Percentiles rank a stretch among this genome's conserved stretches.
phyloP scores from a whole-genome alignment of 352 stramenopile species.

The Phytophthora pistaciae region DNA sequence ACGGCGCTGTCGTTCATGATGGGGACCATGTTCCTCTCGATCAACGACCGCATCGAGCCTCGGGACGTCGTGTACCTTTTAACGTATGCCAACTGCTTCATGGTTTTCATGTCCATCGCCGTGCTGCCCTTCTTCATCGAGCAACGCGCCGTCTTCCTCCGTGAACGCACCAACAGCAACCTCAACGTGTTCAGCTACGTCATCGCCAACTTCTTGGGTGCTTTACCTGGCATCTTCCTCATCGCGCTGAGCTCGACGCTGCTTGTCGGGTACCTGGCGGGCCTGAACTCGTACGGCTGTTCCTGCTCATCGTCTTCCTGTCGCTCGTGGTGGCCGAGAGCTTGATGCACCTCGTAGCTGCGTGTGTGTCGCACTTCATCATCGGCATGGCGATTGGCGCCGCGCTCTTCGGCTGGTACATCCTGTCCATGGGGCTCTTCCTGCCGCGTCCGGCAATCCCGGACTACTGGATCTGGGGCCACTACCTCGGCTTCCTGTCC shows the following conservation, averaged over 20 bases:
- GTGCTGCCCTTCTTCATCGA: conserved; percentile 89
- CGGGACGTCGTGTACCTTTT: conserved; percentile 66
- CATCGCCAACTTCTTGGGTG: conserved; percentile 70
- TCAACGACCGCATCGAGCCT: conserved; percentile 29
- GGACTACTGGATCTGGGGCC: conserved; percentile 76
- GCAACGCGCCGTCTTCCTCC: conserved; percentile 84
- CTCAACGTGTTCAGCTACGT: conserved; percentile 85
- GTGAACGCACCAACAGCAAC: conserved; percentile 58
- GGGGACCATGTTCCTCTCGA: conserved; percentile 74
- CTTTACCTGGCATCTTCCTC: conserved; percentile 69
- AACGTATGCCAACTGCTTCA: conserved; percentile 90
- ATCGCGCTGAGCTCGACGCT: conserved; percentile 62
- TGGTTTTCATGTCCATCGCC: conserved; percentile 93
- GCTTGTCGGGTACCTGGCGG: conserved; percentile 56
- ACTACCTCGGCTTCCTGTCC: conserved; percentile 87
- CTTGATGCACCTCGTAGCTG: conserved; percentile 78
- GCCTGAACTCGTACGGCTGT: conserved; percentile 64
- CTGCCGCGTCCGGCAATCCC: conserved; percentile 65
- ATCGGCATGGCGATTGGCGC: conserved; percentile 84
- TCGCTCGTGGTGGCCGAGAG: conserved; percentile 81
- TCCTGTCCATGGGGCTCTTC: conserved; percentile 84
- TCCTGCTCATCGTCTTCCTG: conserved; percentile 73
- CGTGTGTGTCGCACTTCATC: conserved; percentile 83
- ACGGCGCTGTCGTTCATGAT: conserved; percentile 73
- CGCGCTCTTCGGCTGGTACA: conserved; percentile 85